phyloP scores from a whole-genome alignment of 1,284 basidiomycete genomes.

The Trametes sp. region DNA sequence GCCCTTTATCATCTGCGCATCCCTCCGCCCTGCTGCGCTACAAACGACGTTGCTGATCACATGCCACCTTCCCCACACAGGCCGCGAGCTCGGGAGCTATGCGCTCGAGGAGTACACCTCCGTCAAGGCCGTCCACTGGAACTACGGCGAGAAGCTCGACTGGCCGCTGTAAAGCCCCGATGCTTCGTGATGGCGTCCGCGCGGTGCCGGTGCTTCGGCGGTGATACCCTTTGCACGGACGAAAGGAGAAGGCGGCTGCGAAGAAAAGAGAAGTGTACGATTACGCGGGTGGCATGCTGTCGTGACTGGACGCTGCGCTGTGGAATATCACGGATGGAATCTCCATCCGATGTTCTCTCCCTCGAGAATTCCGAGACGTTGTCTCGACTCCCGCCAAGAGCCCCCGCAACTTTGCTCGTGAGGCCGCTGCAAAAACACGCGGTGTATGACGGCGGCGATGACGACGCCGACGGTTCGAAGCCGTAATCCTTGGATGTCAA shows the following conservation, averaged over 20 bases:
- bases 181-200: too few species aligned
- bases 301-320: neutral
- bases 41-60: neutral
- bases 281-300: constrained; percentile 2
- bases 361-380: neutral
- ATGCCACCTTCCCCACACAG: constrained; percentile 45
- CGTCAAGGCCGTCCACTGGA: constrained; percentile 89
- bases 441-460: too few species aligned
- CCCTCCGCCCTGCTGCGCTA: neutral
- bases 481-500: too few species aligned
- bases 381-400: neutral
- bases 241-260: constrained; percentile 4
- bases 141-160: constrained; percentile 80
- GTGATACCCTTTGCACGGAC: neutral
- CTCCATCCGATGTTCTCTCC: neutral
- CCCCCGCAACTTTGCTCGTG: neutral
- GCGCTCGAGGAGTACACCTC: constrained; percentile 87
- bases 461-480: too few species aligned
- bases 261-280: constrained; percentile 18
- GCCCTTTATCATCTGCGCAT: too few species aligned
- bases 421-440: too few species aligned
- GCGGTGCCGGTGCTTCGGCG: neutral
- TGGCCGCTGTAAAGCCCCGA: constrained; percentile 70
- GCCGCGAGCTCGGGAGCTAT: constrained; percentile 89
- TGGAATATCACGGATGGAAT: neutral